These are phyloP conservation scores for Tuber umbilicatum DNA, from an alignment of 495 filamentous ascomycete genomes.

Conservation along the genomic window DNA sequence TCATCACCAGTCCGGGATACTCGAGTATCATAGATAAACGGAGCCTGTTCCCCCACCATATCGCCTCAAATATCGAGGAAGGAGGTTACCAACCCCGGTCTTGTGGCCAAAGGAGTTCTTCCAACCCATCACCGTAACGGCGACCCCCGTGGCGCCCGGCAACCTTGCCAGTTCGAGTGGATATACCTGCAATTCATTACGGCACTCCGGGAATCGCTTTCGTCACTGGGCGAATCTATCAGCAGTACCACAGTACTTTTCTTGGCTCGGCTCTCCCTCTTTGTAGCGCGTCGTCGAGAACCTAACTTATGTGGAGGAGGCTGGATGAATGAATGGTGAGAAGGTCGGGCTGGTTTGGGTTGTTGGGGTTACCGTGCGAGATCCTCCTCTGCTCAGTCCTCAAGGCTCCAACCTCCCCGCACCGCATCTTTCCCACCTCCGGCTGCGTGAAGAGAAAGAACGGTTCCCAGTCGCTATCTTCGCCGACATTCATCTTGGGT, in stretches of 20 bases:
- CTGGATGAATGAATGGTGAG: neutral
- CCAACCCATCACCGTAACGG: neutral
- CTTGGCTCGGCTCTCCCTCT: slow-evolving; percentile 1
- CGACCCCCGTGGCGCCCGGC: neutral
- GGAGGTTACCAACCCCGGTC: neutral
- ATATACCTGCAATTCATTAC: neutral
- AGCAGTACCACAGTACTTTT: neutral
- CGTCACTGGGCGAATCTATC: neutral
- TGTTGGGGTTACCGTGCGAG: neutral
- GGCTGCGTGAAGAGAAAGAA: neutral
- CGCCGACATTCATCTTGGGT: neutral
- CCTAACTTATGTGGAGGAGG: neutral
- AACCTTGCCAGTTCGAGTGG: neutral
- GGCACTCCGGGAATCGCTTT: neutral
- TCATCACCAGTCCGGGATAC: neutral
- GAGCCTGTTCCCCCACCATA: neutral
- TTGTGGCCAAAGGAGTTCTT: neutral
- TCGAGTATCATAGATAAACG: neutral
- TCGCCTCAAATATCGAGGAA: neutral
- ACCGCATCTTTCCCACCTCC: neutral
- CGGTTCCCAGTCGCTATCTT: neutral
- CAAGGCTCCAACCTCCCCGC: neutral
- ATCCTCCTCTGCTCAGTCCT: neutral
- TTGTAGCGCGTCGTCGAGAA: no score
- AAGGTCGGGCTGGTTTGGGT: neutral